Evolutionary conservation across 108 stramenopile genomes (phyloP), one percentile per base, ranked within the genome.

Genomic region (Stephanodiscus minutulus): DNA sequence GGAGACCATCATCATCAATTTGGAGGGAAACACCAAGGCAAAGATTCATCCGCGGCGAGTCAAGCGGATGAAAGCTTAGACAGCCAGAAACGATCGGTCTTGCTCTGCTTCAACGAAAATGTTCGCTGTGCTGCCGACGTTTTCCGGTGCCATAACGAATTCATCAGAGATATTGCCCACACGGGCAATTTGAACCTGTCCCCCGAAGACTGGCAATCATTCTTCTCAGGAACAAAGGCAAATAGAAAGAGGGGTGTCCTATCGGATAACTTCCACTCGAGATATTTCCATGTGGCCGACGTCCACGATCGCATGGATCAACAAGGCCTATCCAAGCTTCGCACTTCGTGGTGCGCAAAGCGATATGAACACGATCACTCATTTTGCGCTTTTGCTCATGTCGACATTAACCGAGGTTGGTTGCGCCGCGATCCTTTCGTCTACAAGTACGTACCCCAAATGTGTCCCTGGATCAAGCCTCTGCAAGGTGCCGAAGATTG

Each of bases 91-190:
- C 85, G 91, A 62, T 82, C 88, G 13, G 94, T 95, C 13, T 80
- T 95, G 27, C 81, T 95, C 44, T 95, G 94, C 72, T 95, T 95
- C 74, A 95, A 95, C 54, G 94, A 95, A 66, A 95, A 92, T 61
- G 86, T 95, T 64, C 87, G 91, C 28, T 91, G 86, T 15, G 88
- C 91, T 15, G 83, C 85, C 63, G 94, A 95, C 68, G 91, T 92
- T 10, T 92, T 95, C 57, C 89, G 88, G 37, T 92, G 94, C 61
- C 94, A 95, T 70, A 88, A 95, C 55, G 94, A 95, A 58, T 95
- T 95, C 81, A 92, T 95, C 48, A 83, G 91, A 25, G 94, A 95
- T 57, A 88, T 89, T 24, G 91, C 91, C 13, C 85, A 92, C 73
- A 79, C 88, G 27, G 85, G 88, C 4, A 78, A 88, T 50, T 61